Percentiles rank a stretch among this genome's conserved stretches.
phyloP scores from a whole-genome alignment of 2,329 filamentous ascomycete genomes.

The Tolypocladium ophioglossoides region DNA sequence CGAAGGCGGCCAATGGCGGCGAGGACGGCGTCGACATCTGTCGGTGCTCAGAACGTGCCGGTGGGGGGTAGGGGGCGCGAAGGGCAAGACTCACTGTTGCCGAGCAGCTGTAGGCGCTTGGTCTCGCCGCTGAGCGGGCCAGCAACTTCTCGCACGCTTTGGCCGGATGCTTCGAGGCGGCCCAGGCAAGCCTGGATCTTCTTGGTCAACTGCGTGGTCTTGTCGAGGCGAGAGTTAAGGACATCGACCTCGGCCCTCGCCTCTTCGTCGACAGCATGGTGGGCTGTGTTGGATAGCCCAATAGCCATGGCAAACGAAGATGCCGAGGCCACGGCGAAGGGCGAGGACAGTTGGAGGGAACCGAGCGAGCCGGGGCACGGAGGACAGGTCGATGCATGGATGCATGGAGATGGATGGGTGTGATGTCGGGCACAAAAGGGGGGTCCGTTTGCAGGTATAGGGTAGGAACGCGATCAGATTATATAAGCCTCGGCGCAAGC shows the following conservation, averaged over 20 bases:
- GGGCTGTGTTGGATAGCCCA: constrained; percentile 33
- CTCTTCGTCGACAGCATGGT: constrained; percentile 51
- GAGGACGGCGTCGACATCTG: constrained; percentile 78
- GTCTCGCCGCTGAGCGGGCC: constrained; percentile 91
- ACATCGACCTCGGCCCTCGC: constrained; percentile 61
- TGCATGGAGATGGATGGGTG: too few relatives aligned
- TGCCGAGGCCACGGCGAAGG: not conserved
- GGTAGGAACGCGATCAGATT: not conserved
- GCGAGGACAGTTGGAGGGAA: not conserved
- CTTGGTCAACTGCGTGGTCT: constrained; percentile 86
- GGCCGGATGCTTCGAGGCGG: constrained; percentile 76
- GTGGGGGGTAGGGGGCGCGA: not conserved
- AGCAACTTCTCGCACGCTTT: constrained; percentile 83
- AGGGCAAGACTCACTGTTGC: constrained; percentile 49
- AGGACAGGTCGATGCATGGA: too few relatives aligned
- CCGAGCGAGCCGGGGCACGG: not conserved
- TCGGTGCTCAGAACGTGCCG: constrained; percentile 6
- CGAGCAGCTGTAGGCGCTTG: constrained; percentile 76
- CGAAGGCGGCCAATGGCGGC: constrained; percentile 79
- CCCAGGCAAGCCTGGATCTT: constrained; percentile 86
- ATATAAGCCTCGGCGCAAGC: not conserved
- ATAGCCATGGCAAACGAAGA: constrained; percentile 33
- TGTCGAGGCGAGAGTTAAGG: constrained; percentile 67
- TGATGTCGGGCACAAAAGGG: too few relatives aligned
- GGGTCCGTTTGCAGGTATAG: too few relatives aligned